A percentile compares a stretch with the other conserved stretches of the same genome.
phyloP scores from a whole-genome alignment of 306 rosid species.

The Datisca glomerata region DNA sequence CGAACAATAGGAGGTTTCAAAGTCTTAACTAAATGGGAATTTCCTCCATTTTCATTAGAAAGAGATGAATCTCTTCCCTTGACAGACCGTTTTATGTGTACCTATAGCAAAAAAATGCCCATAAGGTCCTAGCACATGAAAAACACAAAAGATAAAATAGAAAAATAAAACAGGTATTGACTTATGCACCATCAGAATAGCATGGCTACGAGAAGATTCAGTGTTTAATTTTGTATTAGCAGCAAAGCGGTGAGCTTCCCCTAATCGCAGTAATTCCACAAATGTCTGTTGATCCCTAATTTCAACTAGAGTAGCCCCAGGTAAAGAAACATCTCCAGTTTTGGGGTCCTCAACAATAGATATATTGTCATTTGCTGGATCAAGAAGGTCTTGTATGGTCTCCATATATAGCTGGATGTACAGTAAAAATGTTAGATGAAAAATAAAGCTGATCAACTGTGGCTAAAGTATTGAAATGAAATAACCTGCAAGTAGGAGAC shows the following conservation, averaged over 20 bases:
- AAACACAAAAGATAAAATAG: slow-evolving; percentile 13
- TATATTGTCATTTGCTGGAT: slow-evolving; percentile 89
- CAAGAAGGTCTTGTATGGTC: slow-evolving; percentile 88
- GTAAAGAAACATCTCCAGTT: slow-evolving; percentile 92
- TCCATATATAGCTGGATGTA: slow-evolving; percentile 90
- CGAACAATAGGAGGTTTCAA: slow-evolving; percentile 70
- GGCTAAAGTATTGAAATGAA: slow-evolving; percentile 1
- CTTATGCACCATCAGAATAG: slow-evolving; percentile 95
- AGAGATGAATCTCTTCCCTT: slow-evolving; percentile 66
- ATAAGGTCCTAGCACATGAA: slow-evolving; percentile 16
- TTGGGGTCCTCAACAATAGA: slow-evolving; percentile 87
- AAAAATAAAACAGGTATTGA: slow-evolving; percentile 14
- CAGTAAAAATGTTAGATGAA: slow-evolving; percentile 13
- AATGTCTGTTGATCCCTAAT: slow-evolving; percentile 81
- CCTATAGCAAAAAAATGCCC: slow-evolving; percentile 35
- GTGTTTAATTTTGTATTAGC: slow-evolving; percentile 93
- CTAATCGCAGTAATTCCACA: slow-evolving; percentile 70
- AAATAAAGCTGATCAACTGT: slow-evolving; percentile 7
- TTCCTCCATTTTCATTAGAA: slow-evolving; percentile 57
- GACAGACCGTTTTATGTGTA: slow-evolving; percentile 59
- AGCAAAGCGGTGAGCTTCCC: slow-evolving; percentile 97
- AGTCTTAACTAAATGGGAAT: slow-evolving; percentile 43
- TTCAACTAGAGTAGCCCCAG: slow-evolving; percentile 83
- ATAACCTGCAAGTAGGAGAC: slow-evolving; percentile 91
- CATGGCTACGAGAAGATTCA: slow-evolving; percentile 99